phyloP scores from a whole-genome alignment of 2,329 filamentous ascomycete species.

The Alternaria alternata region DNA sequence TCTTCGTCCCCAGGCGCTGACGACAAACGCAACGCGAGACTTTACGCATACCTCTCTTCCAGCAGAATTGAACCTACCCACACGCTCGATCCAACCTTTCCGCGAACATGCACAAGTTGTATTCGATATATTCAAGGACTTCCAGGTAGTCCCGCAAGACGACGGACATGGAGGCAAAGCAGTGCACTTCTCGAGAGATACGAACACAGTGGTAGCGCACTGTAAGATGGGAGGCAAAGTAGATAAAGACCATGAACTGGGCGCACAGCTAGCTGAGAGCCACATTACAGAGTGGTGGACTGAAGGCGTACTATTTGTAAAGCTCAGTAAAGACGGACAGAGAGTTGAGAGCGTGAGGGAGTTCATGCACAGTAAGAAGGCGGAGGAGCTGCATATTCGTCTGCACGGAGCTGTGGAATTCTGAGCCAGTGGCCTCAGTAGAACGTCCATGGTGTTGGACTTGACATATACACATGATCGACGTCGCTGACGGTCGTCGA shows the following conservation, averaged over 20 bases:
- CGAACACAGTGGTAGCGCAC: slow-evolving; percentile 50
- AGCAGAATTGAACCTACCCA: slow-evolving; percentile 52
- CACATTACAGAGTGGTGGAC: slow-evolving; percentile 37
- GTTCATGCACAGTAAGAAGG: slow-evolving; percentile 55
- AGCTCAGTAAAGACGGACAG: slow-evolving; percentile 32
- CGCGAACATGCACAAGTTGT: slow-evolving; percentile 52
- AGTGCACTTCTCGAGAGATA: slow-evolving; percentile 30
- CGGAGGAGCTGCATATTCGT: slow-evolving; percentile 47
- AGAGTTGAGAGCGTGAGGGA: slow-evolving; percentile 42
- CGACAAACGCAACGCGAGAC: slow-evolving; percentile 44
- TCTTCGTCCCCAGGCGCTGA: slow-evolving; percentile 51
- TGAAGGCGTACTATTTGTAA: slow-evolving; percentile 36
- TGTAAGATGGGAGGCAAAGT: slow-evolving; percentile 39
- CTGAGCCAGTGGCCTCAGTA: slow-evolving; percentile 25
- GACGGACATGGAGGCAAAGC: slow-evolving; percentile 43
- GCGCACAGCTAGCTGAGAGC: slow-evolving; percentile 23
- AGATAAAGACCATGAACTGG: slow-evolving; percentile 26
- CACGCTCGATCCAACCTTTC: slow-evolving; percentile 50
- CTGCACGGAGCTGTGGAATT: slow-evolving; percentile 41
- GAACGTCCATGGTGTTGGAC: neutral
- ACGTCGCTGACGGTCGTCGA: neutral
- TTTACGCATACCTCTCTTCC: slow-evolving; percentile 54
- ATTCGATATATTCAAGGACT: slow-evolving; percentile 54
- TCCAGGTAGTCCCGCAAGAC: slow-evolving; percentile 51
- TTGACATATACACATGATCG: neutral